Percentiles rank a stretch among this genome's conserved stretches.
phyloP scores from a whole-genome alignment of 2,329 filamentous ascomycete genomes.

The Emydomyces testavorans region DNA sequence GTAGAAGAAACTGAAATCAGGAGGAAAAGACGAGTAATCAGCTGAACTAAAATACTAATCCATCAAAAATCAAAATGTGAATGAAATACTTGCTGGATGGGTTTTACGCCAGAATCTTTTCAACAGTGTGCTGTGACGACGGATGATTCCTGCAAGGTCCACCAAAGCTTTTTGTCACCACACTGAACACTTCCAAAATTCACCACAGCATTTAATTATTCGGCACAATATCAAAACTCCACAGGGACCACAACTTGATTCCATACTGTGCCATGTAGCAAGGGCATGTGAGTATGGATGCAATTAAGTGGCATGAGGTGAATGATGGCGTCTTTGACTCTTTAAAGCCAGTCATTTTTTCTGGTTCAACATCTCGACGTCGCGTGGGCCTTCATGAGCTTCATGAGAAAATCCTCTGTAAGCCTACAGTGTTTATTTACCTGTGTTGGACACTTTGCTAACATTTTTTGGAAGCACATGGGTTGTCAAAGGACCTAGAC shows the following conservation, averaged over 20 bases:
- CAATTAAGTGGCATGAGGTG: constrained; percentile 36
- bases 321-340: constrained; percentile 32
- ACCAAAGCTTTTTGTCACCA: not conserved
- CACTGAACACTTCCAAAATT: not conserved
- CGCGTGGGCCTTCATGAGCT: constrained; percentile 34
- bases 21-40: not conserved
- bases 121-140: not conserved
- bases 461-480: constrained; percentile 23
- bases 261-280: constrained; percentile 23
- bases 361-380: constrained; percentile 34
- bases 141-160: not conserved
- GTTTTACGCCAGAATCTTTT: not conserved
- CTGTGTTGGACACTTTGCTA: not conserved
- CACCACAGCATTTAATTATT: not conserved
- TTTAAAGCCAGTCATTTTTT: constrained; percentile 31
- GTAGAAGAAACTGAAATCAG: not conserved
- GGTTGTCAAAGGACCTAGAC: constrained; percentile 25
- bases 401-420: constrained; percentile 35
- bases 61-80: not conserved
- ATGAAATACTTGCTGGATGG: not conserved
- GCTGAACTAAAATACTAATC: not conserved
- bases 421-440: constrained; percentile 8
- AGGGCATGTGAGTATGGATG: constrained; percentile 31
- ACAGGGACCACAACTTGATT: not conserved
- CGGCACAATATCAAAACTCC: not conserved